Conservation (phyloP, 805 yeast species). For the Cyberlindnera sargentensis region DNA sequence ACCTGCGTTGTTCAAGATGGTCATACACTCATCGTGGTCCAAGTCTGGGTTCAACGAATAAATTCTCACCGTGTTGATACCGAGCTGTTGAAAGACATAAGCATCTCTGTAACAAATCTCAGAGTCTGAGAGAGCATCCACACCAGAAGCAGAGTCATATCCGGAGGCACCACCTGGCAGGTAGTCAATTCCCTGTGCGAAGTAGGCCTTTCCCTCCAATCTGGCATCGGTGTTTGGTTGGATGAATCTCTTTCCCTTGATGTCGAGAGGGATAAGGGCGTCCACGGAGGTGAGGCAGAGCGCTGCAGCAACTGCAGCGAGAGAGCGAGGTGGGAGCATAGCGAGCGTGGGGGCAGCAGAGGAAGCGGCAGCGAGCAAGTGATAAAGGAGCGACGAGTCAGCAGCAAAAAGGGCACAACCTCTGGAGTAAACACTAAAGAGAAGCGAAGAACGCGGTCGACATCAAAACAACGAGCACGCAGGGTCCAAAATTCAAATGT, state of each 20-base stretch:
- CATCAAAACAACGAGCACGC: too few relatives aligned
- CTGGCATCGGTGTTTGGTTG: slow-evolving; percentile 39
- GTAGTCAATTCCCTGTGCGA: slow-evolving; percentile 82
- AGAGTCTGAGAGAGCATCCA: slow-evolving; percentile 68
- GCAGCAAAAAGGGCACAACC: too few relatives aligned
- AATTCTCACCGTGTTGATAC: slow-evolving; percentile 79
- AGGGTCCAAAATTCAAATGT: too few relatives aligned
- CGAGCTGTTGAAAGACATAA: slow-evolving; percentile 66
- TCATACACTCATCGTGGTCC: slow-evolving; percentile 88
- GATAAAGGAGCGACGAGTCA: too few relatives aligned
- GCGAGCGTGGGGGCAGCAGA: too few relatives aligned
- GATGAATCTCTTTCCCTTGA: slow-evolving; percentile 52
- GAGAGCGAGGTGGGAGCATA: slow-evolving; percentile 1
- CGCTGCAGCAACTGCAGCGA: slow-evolving; percentile 1
- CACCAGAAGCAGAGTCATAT: slow-evolving; percentile 24
- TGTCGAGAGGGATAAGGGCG: slow-evolving; percentile 53
- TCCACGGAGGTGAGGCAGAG: slow-evolving; percentile 1
- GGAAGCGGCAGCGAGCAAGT: too few relatives aligned
- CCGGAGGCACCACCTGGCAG: slow-evolving; percentile 89
- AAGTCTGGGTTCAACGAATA: slow-evolving; percentile 78
- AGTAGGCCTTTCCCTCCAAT: slow-evolving; percentile 55
- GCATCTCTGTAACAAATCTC: slow-evolving; percentile 77
- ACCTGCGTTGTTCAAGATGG: slow-evolving; percentile 83
- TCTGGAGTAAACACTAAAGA: too few relatives aligned
- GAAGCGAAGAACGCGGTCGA: too few relatives aligned